Evolutionary conservation across 2,329 filamentous ascomycete species (phyloP), one percentile per base, ranked within the genome.

Genomic region (Fusarium pininemorale): DNA sequence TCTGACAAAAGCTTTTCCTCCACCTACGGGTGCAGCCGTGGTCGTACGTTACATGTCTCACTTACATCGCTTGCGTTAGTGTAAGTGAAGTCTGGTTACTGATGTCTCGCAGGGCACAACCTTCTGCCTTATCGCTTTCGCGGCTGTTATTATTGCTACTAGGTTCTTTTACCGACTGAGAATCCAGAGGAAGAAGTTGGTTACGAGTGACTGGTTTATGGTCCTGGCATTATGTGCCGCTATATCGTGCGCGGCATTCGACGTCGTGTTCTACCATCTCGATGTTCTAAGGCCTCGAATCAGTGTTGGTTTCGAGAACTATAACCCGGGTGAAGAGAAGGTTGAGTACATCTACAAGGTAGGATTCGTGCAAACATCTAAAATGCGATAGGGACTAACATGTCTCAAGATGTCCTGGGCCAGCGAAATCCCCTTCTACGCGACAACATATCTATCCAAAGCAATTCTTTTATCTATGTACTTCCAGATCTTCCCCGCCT

Each of bases 271-370:
- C 6, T 60, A 48, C 15, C 26, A 38, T 4, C 41, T 54, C n/a
- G 68, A 71, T 14, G 72, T 71, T 20, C 68, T 74, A 10, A 51
- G 65, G 14, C 72, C 72, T 0, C 28, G 69, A 7, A 68, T 74
- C 22, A 74, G 63, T 30, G 68, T 64, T 9, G 66, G 68, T 2
- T 71, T 74, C 14, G 59, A 66, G 20, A 72, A 72, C 2, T 67
- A 68, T 3, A 63, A 74, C 1, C 56, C 60, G 0, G 42, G 61
- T 7, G 59, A 70, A 18, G 41, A 66, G 15, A 50, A 61, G 22
- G 63, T 74, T 12, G 72, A 74, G 26, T 69, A 59, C n/a, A 72
- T 74, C 5, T 72, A 64, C 41, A 72, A 74, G 72, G 72, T 74
- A 55, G 11, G 26, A 14, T 0, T 10, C 7, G 3, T 15, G 6